These are phyloP conservation scores for Eucalyptus tenuipes DNA, from an alignment of 345 rosid species.

Conservation along the genomic window DNA sequence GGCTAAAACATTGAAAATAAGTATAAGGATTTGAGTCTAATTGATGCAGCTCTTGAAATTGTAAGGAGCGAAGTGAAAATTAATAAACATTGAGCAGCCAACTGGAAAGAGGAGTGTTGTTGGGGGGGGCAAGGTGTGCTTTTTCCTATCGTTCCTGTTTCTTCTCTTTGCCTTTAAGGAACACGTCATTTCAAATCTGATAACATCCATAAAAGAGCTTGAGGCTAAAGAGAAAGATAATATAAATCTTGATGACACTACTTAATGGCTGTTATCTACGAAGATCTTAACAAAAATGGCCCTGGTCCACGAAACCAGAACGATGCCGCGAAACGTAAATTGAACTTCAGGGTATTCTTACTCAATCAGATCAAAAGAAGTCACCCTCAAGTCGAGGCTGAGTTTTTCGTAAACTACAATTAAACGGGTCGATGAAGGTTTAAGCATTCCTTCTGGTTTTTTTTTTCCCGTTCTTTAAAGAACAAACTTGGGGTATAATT, in stretches of 20 bases:
- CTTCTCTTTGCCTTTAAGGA: not conserved
- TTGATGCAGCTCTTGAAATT: not conserved
- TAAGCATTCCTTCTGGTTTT: not conserved
- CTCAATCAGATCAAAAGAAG: not conserved
- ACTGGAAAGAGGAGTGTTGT: not conserved
- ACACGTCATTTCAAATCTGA: not conserved
- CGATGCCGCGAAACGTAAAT: not conserved
- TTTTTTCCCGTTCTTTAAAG: rapidly evolving
- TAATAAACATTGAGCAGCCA: not conserved
- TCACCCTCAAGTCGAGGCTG: not conserved
- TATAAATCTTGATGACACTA: too few species aligned
- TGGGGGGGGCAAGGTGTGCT: not conserved
- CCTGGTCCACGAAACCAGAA: not conserved
- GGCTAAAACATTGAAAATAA: not conserved
- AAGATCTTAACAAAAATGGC: not conserved
- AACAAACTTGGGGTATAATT: not conserved
- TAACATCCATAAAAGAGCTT: not conserved
- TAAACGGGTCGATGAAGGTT: not conserved
- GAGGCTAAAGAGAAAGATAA: too few species aligned
- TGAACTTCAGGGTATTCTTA: not conserved
- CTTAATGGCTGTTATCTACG: not conserved
- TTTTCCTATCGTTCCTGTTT: not conserved
- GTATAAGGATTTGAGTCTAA: not conserved
- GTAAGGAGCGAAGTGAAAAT: not conserved
- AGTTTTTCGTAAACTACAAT: not conserved